Base-by-base conservation (phyloP, 2,329 filamentous ascomycete genomes). In the Cytospora piceicola region DNA sequence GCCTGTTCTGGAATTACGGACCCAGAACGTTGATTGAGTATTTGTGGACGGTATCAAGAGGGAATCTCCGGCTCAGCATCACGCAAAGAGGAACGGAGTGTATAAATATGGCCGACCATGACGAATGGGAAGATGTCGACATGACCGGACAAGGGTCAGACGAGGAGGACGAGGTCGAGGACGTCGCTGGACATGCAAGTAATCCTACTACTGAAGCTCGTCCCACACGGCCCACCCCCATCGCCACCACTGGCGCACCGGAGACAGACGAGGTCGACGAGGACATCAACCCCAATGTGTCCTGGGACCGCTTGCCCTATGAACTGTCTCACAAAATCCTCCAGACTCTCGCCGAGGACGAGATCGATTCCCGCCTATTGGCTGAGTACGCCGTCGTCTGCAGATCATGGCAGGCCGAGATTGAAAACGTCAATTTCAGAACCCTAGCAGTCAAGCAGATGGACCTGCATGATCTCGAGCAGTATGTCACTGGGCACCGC, bases 351-450 rank as follows among this genome's bases (percentile, higher is more conserved):
- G 46, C 46, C 9, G 36, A 67, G 46, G 65, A 67, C 15, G 65
- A 67, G 34, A 46, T 61, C 27, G 46, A 59, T 29, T 61, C 51
- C 15, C 39, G 57, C n/a, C 46, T 69, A 22, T 46, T 65, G 61
- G 66, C 71, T 27, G 67, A 68, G 53, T 72, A 72, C 49, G 72
- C 72, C n/a, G 68, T 71, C 8, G 72, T 74, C 34, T 72, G 71
- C 61, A 57, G 58, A 39, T 69, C 73, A 34, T 74, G 73, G 73
- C 72, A 72, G 22, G 67, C 67, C 3, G 64, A 68, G 39, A 68
- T 74, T 39, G 73, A 74, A 64, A 66, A 69, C 57, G 59, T 69
- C 65, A 72, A 68, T 61, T 74, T 74, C 64, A 59, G 55, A 17
- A 61, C 63, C 9, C 66, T 74, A 56, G 64, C 67, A 14, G 58